Evolutionary conservation across 805 yeast genomes (phyloP), one percentile per base, ranked within the genome.

Genomic region (Suhomyces canberraensis): DNA sequence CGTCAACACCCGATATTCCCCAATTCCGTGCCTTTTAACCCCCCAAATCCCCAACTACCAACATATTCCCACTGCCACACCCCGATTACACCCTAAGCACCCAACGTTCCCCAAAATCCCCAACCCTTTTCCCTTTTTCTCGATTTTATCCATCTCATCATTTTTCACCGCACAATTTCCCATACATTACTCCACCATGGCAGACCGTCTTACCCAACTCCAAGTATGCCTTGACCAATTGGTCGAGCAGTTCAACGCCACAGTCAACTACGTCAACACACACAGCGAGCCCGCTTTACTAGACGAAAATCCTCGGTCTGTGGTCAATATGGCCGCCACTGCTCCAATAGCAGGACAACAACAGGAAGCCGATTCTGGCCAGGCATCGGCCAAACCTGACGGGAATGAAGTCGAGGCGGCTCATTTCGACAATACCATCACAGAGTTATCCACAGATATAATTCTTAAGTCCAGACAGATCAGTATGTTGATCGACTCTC

Each of bases 131-230:
- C n/a, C n/a, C n/a, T n/a, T n/a, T n/a, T n/a, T n/a, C n/a, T n/a
- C n/a, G n/a, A n/a, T n/a, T n/a, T n/a, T n/a, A n/a, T n/a, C n/a
- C n/a, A n/a, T n/a, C n/a, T n/a, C n/a, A n/a, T n/a, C n/a, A n/a
- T n/a, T n/a, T n/a, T n/a, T n/a, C n/a, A n/a, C n/a, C n/a, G n/a
- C n/a, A n/a, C n/a, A n/a, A n/a, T n/a, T n/a, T 20, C 22, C 22
- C 7, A 20, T 20, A 20, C 17, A 27, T 8, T 8, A 24, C 14
- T n/a, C n/a, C n/a, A 24, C n/a, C 13, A 82, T 85, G 95, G 72
- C 95, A 0, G 98, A 90, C 61, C 71, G 96, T 53, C 68, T 90
- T 25, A 87, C 96, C 2, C 98, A 90, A 56, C 72, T 90, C 16
- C 98, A 90, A 52, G 74, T 85, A 30, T 87, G 96, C 49, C 67